Evolutionary conservation across 805 yeast genomes (phyloP), one percentile per base, ranked within the genome.

Genomic region (Lipomyces mesembrius): DNA sequence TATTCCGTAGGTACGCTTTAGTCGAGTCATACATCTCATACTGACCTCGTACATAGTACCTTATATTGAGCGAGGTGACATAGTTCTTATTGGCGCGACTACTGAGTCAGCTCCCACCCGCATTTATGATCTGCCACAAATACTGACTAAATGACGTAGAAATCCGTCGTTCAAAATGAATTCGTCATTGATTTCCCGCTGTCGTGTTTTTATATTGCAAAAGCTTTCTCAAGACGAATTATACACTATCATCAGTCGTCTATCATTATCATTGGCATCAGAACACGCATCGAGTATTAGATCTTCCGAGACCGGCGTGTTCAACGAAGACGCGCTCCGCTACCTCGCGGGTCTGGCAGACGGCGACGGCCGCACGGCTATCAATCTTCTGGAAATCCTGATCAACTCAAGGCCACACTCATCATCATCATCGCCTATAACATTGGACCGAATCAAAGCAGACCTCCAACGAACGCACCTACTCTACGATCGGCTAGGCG

Each of bases 71-170:
- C 80, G 85, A 35, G 98, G 98, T 2, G 86, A 86, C 62, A 86
- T 93, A 56, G 86, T 87, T 0, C 82, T 95, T 55, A 87, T 94
- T 61, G 99, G 99, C 4, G 98, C 98, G n/a, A 95, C 99, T 0
- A 93, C 98, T 0, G 99, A 95, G 75, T 52, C n/a, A 25, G 55
- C 34, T 29, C 22, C 20, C 49, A 6, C 2, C 22, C 9, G 64
- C 54, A 52, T 68, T 62, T 17, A 49, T 11, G 12, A n/a, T 22
- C 57, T 53, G 57, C 20, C 32, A 14, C 35, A 53, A 14, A 20
- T 20, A 22, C 51, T 34, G 25, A 57, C 62, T n/a, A 4, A 54
- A 52, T 29, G 34, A 12, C 9, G 11, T 29, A 52, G 55, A 14
- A 95, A 95, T 75, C 97, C 98, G 3, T 87, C 90, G 59, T 88